Conservation (phyloP, 139 green algal species). For the Chlorella sp. region DNA sequence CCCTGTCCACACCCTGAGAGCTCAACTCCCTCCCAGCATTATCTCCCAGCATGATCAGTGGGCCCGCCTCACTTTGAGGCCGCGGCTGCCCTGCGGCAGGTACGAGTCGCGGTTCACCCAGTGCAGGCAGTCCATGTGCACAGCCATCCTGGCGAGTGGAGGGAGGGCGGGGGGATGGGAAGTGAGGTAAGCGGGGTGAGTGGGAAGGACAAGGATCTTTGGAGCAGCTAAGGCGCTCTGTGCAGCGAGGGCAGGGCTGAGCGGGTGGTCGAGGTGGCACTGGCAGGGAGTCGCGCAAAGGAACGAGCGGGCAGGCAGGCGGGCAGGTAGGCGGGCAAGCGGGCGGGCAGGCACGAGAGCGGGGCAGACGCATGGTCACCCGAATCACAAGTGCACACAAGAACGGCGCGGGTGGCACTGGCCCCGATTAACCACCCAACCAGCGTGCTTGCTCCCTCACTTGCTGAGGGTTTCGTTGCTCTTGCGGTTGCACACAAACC, state of each 20-base stretch:
- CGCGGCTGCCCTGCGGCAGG: slow-evolving; percentile 92
- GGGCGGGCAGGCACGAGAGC: too few relatives aligned
- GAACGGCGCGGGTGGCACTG: too few relatives aligned
- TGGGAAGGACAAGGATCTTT: slow-evolving; percentile 9
- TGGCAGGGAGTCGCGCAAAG: neutral
- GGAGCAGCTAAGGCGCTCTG: neutral
- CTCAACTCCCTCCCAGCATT: too few relatives aligned
- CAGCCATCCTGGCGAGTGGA: slow-evolving; percentile 56
- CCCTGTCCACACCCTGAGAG: too few relatives aligned
- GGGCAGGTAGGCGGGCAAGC: too few relatives aligned
- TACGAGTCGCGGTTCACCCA: slow-evolving; percentile 99
- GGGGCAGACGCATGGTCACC: too few relatives aligned
- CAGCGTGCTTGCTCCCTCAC: neutral
- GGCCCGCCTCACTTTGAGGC: slow-evolving; percentile 88
- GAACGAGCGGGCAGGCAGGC: neutral
- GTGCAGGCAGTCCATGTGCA: slow-evolving; percentile 97
- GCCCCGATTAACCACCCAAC: neutral
- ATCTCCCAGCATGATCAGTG: too few relatives aligned
- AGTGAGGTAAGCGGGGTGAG: neutral
- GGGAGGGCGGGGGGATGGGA: too few relatives aligned
- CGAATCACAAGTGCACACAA: too few relatives aligned
- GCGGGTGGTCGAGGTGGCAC: too few relatives aligned
- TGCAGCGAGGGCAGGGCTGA: neutral
- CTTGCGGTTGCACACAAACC: slow-evolving; percentile 68
- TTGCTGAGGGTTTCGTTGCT: slow-evolving; percentile 47